Conservation (phyloP, 2,329 filamentous ascomycete species). For the Coniosporium tulheliwenetii region DNA sequence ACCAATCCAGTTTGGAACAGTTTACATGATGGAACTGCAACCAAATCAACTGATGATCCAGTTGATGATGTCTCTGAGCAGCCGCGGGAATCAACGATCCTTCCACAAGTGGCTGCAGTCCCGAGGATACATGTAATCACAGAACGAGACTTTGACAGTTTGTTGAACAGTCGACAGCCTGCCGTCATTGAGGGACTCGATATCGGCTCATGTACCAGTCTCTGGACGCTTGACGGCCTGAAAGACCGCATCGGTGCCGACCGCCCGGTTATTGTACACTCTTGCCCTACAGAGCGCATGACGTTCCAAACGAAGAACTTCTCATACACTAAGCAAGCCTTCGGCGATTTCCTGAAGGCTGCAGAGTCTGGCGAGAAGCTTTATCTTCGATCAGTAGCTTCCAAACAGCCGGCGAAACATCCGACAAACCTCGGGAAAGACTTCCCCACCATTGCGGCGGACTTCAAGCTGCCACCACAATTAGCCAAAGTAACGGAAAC, state of each 20-base stretch:
- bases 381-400: conserved; percentile 68
- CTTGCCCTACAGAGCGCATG: conserved; percentile 50
- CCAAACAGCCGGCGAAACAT: conserved; percentile 47
- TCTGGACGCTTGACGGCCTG: conserved; percentile 58
- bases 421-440: conserved; percentile 57
- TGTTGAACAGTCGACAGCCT: conserved; percentile 44
- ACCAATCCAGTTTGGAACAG: not conserved
- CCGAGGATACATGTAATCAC: not conserved
- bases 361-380: conserved; percentile 44
- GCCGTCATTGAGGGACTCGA: conserved; percentile 49
- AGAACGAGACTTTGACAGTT: conserved; percentile 32
- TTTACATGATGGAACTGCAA: too few relatives aligned
- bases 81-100: not conserved
- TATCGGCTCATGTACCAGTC: conserved; percentile 49
- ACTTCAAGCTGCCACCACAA: conserved; percentile 53
- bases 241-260: conserved; percentile 42
- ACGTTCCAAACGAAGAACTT: conserved; percentile 79
- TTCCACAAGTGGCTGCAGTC: not conserved
- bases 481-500: conserved; percentile 44
- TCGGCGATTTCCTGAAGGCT: conserved; percentile 50
- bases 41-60: too few relatives aligned
- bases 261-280: conserved; percentile 56
- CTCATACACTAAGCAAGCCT: conserved; percentile 50
- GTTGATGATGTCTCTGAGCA: not conserved
- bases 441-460: conserved; percentile 51